phyloP scores from a whole-genome alignment of 768 basidiomycete species.

The Hydnomerulius pinastri region DNA sequence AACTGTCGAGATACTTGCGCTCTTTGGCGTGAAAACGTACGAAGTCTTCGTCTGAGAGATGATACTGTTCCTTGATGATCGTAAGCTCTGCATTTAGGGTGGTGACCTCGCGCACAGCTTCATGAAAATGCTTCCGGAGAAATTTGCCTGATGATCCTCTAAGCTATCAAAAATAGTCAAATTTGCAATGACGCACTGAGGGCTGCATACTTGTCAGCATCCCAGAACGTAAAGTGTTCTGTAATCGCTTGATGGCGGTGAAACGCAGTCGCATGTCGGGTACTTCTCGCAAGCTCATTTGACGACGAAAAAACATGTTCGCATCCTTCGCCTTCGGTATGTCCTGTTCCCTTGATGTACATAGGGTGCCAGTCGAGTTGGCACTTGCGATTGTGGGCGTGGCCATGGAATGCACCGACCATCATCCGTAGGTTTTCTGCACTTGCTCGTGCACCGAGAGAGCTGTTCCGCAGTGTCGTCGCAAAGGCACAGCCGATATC shows the following conservation, averaged over 20 bases:
- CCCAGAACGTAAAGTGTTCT: constrained; percentile 20
- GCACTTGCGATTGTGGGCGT: constrained; percentile 30
- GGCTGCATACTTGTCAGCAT: constrained; percentile 19
- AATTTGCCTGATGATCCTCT: too few species aligned
- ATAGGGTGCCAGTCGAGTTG: constrained; percentile 30
- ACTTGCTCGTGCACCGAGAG: constrained; percentile 8
- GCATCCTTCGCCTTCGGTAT: constrained; percentile 28
- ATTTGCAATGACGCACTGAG: constrained; percentile 24
- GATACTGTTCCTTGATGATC: neutral
- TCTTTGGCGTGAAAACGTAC: constrained; percentile 1
- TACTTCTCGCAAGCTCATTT: constrained; percentile 22
- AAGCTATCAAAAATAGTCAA: too few species aligned
- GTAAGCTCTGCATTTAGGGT: constrained; percentile 2
- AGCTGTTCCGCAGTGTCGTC: constrained; percentile 13
- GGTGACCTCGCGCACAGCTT: neutral
- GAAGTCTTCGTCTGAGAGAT: constrained; percentile 5
- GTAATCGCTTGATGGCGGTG: constrained; percentile 32
- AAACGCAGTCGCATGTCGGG: constrained; percentile 22
- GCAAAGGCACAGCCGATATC: constrained; percentile 30
- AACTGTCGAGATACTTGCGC: neutral
- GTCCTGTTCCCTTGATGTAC: constrained; percentile 24
- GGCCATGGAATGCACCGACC: constrained; percentile 31
- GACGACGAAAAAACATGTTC: constrained; percentile 30
- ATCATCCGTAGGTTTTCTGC: constrained; percentile 5
- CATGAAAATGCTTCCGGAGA: constrained; percentile 4